These are phyloP conservation scores for Apiospora koreana DNA, from an alignment of 2,329 filamentous ascomycete species.

Conservation along the genomic window DNA sequence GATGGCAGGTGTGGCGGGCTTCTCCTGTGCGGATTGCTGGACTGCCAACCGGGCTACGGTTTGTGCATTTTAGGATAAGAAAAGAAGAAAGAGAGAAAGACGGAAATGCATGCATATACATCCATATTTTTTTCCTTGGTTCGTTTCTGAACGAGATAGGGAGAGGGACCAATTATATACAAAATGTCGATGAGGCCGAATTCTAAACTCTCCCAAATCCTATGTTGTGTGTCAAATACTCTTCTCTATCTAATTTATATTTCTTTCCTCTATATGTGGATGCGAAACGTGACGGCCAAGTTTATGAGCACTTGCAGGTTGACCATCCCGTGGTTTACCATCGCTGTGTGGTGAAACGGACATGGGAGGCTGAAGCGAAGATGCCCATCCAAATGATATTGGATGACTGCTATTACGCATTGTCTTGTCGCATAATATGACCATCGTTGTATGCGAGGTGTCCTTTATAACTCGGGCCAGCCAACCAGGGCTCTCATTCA, in stretches of 20 bases:
- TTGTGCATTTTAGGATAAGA: slow-evolving; percentile 11
- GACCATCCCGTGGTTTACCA: no score
- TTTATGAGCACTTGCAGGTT: no score
- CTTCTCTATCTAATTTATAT: no score
- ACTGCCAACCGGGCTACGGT: slow-evolving; percentile 22
- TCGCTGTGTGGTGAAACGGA: neutral
- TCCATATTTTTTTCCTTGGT: neutral
- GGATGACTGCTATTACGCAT: neutral
- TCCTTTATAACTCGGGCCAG: neutral
- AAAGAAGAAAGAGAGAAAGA: neutral
- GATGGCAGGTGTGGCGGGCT: slow-evolving; percentile 19
- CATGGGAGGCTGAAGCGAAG: neutral
- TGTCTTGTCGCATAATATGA: neutral
- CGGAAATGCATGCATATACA: no score
- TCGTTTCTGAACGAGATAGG: neutral
- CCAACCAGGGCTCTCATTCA: neutral
- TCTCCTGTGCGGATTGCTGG: slow-evolving; percentile 17
- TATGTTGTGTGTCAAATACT: no score
- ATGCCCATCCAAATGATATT: neutral
- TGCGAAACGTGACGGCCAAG: no score
- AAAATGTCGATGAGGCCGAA: neutral
- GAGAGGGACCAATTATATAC: neutral
- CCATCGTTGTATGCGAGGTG: neutral
- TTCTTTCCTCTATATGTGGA: no score
- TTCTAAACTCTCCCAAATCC: no score